Evolutionary conservation across 2,329 filamentous ascomycete species (phyloP), one percentile per base, ranked within the genome.

Genomic region (Fusarium robinianum): DNA sequence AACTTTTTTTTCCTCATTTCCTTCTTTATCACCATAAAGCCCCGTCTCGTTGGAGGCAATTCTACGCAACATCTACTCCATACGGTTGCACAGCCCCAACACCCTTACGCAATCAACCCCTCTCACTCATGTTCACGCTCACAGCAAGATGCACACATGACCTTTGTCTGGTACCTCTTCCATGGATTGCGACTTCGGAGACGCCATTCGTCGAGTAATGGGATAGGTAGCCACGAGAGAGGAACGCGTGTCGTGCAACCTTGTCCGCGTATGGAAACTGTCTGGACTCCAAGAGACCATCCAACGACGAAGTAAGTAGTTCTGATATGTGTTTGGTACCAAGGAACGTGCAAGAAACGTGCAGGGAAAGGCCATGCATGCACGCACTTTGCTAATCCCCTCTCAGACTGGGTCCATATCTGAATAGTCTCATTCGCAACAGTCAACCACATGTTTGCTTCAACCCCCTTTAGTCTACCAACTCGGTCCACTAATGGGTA

Each of bases 51-150:
- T n/a, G n/a, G n/a, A n/a, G n/a, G n/a, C n/a, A n/a, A n/a, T n/a
- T n/a, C n/a, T n/a, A n/a, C 27, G 27, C 27, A 30, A 15, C 6
- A 30, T 30, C 25, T 29, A 16, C 18, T 31, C 23, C 16, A 15
- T 5, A 11, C 45, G 35, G 41, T 51, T 61, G 53, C 60, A 62
- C 58, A 61, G 58, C 58, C 58, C 58, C 58, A 58, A 37, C 36
- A 30, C 56, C 45, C 58, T n/a, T 59, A 61, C 58, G 58, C 58
- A 61, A 61, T 57, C 58, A 51, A 50, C 56, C 58, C 57, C 51
- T 58, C 41, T 30, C 36, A 11, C 16, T 37, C 26, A 23, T 39
- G 35, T 15, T 36, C 22, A 23, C n/a, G 29, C n/a, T n/a, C n/a
- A n/a, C n/a, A n/a, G n/a, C 25, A 8, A 27, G 12, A 25, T 12